Evolutionary conservation across 2,329 filamentous ascomycete genomes (phyloP), one percentile per base, ranked within the genome.

Genomic region (Corniculantispora saksenae): DNA sequence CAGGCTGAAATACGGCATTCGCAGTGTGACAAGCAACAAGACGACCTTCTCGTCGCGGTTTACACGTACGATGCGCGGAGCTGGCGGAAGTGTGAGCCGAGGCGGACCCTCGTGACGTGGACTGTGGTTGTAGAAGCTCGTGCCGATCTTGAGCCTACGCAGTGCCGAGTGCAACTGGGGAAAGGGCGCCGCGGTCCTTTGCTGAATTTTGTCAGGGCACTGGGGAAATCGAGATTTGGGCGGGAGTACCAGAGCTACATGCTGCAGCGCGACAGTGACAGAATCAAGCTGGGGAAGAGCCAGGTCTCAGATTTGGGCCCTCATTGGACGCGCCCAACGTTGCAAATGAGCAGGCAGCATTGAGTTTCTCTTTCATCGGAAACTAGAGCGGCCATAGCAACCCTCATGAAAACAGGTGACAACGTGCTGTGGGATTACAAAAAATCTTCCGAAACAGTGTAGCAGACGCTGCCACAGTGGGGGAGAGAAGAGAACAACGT

Each of bases 61-160:
- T 19, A 57, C 38, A 17, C 27, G 27, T 27, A 53, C 48, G 48
- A 50, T 32, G 21, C 12, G 7, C 57, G 19, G 27, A 27, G 8
- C 8, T 27, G n/a, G 25, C 29, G n/a, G 40, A 17, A 50, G 15
- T 6, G 27, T 32, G 29, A 38, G 61, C 51, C 21, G 27, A 40
- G 32, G 32, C 32, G 32, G 32, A 32, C 5, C n/a, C 60, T 62
- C 40, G 61, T 50, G 51, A 63, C 51, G 40, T 56, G 38, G 29
- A 38, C 23, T 53, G 48, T 27, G 17, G 47, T 29, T 29, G 21
- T 35, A 50, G 19, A 32, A 32, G n/a, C 17, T 55, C 25, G 23
- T 55, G 60, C 35, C 50, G 60, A 62, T 62, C 45, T 3, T 51
- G 43, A 59, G 23, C 15, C 55, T 45, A 43, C 25, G 21, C 19